Evolutionary conservation across 2,329 filamentous ascomycete species (phyloP).

Genomic region (Pezicula rhizophila): DNA sequence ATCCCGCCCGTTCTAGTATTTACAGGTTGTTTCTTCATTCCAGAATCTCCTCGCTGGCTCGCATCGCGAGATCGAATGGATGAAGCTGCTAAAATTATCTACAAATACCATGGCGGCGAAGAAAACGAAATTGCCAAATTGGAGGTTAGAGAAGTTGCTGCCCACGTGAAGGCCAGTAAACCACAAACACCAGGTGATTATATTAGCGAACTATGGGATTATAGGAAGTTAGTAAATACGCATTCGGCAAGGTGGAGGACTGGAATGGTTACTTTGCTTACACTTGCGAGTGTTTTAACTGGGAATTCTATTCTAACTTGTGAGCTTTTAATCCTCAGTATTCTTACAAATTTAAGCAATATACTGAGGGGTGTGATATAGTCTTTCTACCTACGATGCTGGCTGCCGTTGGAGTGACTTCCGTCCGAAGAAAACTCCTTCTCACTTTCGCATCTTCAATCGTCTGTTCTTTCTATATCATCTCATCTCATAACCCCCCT

Average conservation of each 20-base stretch:
- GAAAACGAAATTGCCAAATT: constrained; percentile 46
- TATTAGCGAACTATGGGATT: constrained; percentile 54
- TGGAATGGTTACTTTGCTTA: constrained; percentile 14
- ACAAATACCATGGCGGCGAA: constrained; percentile 41
- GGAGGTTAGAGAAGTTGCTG: constrained; percentile 49
- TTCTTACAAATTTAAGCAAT: neutral
- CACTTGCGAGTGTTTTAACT: constrained; percentile 5
- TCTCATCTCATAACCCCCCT: too few species aligned
- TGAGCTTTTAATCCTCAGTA: neutral
- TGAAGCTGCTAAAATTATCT: constrained; percentile 37
- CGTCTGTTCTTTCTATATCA: neutral
- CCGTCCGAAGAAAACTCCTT: constrained; percentile 7
- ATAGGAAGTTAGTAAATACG: constrained; percentile 43
- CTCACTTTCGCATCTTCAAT: constrained; percentile 12
- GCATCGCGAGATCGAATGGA: constrained; percentile 42
- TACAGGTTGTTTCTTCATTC: constrained; percentile 36
- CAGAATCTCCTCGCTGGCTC: constrained; percentile 42
- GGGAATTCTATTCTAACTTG: constrained; percentile 11
- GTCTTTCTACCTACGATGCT: constrained; percentile 12
- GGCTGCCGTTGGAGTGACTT: constrained; percentile 8
- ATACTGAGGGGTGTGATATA: neutral
- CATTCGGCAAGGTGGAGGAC: constrained; percentile 40
- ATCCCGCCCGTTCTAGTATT: constrained; percentile 9
- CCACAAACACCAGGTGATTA: constrained; percentile 23
- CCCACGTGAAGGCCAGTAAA: constrained; percentile 37